Percentiles rank a stretch among this genome's conserved stretches.
Conservation (phyloP, 2,329 filamentous ascomycete species). For the Ustulina deusta region DNA sequence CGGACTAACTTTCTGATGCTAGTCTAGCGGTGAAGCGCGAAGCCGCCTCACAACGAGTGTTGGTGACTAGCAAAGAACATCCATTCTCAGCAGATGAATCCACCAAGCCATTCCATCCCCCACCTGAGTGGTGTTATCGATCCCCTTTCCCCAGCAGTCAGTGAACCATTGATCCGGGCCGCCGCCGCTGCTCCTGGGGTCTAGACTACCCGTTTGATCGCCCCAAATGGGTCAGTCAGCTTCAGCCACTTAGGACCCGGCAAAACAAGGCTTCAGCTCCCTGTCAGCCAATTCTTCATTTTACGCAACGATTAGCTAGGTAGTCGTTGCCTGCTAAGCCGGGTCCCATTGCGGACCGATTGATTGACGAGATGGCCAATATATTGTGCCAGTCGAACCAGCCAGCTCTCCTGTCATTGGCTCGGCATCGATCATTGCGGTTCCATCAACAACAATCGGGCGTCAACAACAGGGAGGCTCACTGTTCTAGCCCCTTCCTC, state of each 20-base stretch:
- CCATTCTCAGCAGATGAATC: not conserved
- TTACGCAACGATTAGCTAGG: not conserved
- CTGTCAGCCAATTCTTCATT: not conserved
- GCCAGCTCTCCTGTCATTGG: slow-evolving; percentile 3
- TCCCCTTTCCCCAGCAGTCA: slow-evolving; percentile 8
- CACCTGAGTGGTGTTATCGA: slow-evolving; percentile 11
- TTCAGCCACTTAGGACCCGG: not conserved
- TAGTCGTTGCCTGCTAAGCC: not conserved
- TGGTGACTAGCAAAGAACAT: slow-evolving; percentile 7
- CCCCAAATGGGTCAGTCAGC: slow-evolving; percentile 12
- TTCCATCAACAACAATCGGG: not conserved
- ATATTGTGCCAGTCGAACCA: not conserved
- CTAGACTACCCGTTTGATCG: not conserved
- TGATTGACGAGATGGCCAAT: not conserved
- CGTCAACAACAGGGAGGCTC: slow-evolving; percentile 1
- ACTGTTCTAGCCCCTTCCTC: slow-evolving; percentile 2
- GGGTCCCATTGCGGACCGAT: slow-evolving; percentile 8
- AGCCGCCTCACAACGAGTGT: slow-evolving; percentile 27
- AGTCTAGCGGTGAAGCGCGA: slow-evolving; percentile 34
- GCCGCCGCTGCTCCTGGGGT: slow-evolving; percentile 1
- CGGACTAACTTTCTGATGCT: slow-evolving; percentile 21
- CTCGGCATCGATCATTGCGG: slow-evolving; percentile 5
- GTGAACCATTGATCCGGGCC: slow-evolving; percentile 13
- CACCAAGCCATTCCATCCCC: slow-evolving; percentile 3
- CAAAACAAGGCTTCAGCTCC: slow-evolving; percentile 6